phyloP scores from a whole-genome alignment of 2,329 filamentous ascomycete species.

The Iodosphaeria phyllophila region DNA sequence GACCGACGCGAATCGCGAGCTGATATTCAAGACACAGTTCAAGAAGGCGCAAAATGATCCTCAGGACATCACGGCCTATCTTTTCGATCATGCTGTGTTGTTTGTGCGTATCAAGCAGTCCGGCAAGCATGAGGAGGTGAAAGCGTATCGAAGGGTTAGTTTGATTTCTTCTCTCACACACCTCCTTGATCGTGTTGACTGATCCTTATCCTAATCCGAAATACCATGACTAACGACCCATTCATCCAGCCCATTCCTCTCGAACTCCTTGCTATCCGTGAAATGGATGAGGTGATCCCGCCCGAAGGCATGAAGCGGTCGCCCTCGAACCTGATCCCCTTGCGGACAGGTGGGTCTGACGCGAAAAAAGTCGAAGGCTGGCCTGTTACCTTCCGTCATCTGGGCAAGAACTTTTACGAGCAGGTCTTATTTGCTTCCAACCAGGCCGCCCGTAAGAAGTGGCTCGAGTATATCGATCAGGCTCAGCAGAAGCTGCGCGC shows the following conservation, averaged over 20 bases:
- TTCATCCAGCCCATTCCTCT: constrained; percentile 61
- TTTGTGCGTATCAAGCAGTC: constrained; percentile 80
- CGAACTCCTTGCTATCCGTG: constrained; percentile 78
- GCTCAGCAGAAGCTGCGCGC: constrained; percentile 77
- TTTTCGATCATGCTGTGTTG: constrained; percentile 91
- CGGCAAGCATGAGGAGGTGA: constrained; percentile 86
- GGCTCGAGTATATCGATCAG: constrained; percentile 86
- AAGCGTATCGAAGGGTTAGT: constrained; percentile 64
- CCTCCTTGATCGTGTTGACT: constrained; percentile 2
- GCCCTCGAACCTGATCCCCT: constrained; percentile 62
- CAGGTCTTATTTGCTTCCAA: constrained; percentile 75
- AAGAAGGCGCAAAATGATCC: constrained; percentile 84
- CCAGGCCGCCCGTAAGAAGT: constrained; percentile 77
- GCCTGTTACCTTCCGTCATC: constrained; percentile 89
- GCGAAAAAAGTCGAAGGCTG: constrained; percentile 57
- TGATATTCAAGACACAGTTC: constrained; percentile 85
- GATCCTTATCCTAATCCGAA: too few species aligned
- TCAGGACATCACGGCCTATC: constrained; percentile 79
- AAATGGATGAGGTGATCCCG: constrained; percentile 94
- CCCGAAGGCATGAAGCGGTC: constrained; percentile 66
- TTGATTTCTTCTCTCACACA: not conserved
- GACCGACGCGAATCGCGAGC: constrained; percentile 78
- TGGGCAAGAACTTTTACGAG: constrained; percentile 92
- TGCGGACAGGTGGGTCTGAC: constrained; percentile 25
- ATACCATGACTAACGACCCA: too few species aligned